A percentile compares a stretch with the other conserved stretches of the same genome.
Conservation (phyloP, 2,329 filamentous ascomycete species). For the Exophiala lecanii-corni region DNA sequence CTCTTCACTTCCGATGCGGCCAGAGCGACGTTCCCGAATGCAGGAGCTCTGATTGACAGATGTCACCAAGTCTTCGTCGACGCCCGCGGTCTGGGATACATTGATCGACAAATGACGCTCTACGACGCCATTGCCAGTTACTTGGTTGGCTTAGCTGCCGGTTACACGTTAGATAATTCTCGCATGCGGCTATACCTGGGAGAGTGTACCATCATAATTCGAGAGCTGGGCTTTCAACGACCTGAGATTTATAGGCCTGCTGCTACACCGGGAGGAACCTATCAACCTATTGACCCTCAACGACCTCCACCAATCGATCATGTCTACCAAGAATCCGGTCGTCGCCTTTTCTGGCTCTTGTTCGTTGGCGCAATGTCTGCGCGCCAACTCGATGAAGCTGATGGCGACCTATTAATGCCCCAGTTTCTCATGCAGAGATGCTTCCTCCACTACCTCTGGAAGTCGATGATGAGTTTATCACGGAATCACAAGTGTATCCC, state of each 20-base stretch:
- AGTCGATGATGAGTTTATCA: constrained; percentile 79
- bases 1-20: constrained; percentile 37
- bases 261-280: constrained; percentile 26
- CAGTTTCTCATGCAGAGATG: constrained; percentile 67
- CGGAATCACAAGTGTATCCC: constrained; percentile 62
- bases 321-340: constrained; percentile 46
- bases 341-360: constrained; percentile 73
- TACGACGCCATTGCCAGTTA: constrained; percentile 45
- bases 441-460: constrained; percentile 77
- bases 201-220: constrained; percentile 40
- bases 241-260: constrained; percentile 15
- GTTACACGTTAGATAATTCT: constrained; percentile 37
- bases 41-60: constrained; percentile 38
- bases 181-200: constrained; percentile 40
- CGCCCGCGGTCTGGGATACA: constrained; percentile 41
- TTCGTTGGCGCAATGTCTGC: constrained; percentile 73
- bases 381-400: constrained; percentile 68
- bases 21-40: constrained; percentile 38
- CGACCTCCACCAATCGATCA: constrained; percentile 29
- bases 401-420: constrained; percentile 71
- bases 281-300: constrained; percentile 14
- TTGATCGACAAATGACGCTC: constrained; percentile 39
- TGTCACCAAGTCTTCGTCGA: constrained; percentile 42
- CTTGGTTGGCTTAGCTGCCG: constrained; percentile 38
- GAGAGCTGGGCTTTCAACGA: constrained; percentile 37